These are phyloP conservation scores for Rhynchospora breviuscula DNA, from an alignment of 176 grass and related monocot species.

Conservation along the genomic window DNA sequence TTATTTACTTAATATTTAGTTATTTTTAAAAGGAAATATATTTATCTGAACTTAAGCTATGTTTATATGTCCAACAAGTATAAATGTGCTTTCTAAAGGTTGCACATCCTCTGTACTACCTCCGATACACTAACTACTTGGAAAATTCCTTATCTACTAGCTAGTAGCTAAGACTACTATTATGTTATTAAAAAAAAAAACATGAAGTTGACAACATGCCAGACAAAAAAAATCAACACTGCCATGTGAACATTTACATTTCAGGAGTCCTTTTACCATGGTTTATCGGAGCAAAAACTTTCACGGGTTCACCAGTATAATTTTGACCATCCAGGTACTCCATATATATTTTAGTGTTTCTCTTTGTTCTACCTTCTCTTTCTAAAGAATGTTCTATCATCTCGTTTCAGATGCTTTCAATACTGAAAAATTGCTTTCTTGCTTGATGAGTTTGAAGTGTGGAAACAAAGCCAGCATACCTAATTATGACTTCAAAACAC, in stretches of 20 bases:
- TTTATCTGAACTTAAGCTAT: not conserved
- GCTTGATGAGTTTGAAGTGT: slow-evolving; percentile 70
- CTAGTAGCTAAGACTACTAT: not conserved
- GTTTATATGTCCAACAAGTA: not conserved
- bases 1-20: not conserved
- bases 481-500: slow-evolving; percentile 92
- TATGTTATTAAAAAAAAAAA: not conserved
- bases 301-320: slow-evolving; percentile 61
- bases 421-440: slow-evolving; percentile 62
- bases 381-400: not conserved
- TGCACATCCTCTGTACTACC: not conserved
- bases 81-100: not conserved
- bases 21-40: not conserved
- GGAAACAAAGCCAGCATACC: slow-evolving; percentile 66
- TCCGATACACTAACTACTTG: not conserved
- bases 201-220: not conserved
- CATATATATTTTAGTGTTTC: slow-evolving; percentile 3
- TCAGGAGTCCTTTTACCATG: slow-evolving; percentile 85
- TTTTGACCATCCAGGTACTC: slow-evolving; percentile 89
- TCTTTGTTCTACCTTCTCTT: not conserved
- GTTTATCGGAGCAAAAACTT: slow-evolving; percentile 68
- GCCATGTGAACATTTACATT: slow-evolving; percentile 1
- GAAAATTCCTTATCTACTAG: too few species aligned
- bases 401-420: slow-evolving; percentile 77
- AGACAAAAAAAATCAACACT: not conserved